phyloP scores from a whole-genome alignment of 495 filamentous ascomycete species.

The Penicillium taxi region DNA sequence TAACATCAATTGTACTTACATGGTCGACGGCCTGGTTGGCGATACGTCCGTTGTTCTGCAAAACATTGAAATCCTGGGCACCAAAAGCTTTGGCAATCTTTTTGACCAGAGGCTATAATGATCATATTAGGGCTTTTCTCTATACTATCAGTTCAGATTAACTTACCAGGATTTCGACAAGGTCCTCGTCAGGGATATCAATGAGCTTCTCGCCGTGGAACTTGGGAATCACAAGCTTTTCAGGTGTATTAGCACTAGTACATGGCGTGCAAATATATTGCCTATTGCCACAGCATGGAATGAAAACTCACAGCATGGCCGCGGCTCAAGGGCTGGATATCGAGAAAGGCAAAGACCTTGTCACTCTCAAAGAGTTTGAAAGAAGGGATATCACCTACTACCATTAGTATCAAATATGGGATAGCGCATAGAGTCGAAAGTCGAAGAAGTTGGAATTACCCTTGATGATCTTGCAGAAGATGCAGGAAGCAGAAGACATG shows the following conservation, averaged over 20 bases:
- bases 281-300: background rate
- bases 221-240: conserved; percentile 92
- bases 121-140: background rate
- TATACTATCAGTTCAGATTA: background rate
- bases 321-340: conserved; percentile 78
- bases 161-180: conserved; percentile 73
- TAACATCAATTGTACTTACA: conserved; percentile 48
- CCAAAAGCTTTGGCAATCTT: conserved; percentile 71
- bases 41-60: conserved; percentile 91
- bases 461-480: conserved; percentile 98
- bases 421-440: background rate
- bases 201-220: conserved; percentile 86
- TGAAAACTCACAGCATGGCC: conserved; percentile 64
- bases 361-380: conserved; percentile 93
- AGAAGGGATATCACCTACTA: conserved; percentile 91
- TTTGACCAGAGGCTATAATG: conserved; percentile 71
- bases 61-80: conserved; percentile 76
- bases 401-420: conserved; percentile 3
- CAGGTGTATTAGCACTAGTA: conserved; percentile 2
- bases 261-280: background rate
- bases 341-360: conserved; percentile 91
- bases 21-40: conserved; percentile 96
- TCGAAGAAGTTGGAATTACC: conserved; percentile 44
- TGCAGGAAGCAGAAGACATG: conserved; percentile 59
- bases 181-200: conserved; percentile 85